A percentile compares a stretch with the other conserved stretches of the same genome.
Conservation (phyloP, 2,329 filamentous ascomycete genomes). For the Helminthosporium solani region DNA sequence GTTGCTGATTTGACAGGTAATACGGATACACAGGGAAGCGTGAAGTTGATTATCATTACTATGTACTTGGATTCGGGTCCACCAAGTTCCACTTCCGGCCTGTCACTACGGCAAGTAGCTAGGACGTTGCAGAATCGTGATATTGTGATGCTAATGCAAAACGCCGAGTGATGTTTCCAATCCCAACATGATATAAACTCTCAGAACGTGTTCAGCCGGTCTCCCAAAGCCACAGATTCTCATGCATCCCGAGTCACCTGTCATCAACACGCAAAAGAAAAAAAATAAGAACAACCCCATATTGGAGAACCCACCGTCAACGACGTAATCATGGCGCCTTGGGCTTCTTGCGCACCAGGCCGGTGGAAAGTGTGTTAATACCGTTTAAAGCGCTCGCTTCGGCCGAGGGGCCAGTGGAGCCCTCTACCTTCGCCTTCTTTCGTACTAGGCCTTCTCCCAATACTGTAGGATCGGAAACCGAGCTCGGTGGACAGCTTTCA, state of each 20-base stretch:
- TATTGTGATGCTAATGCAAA: too few relatives aligned
- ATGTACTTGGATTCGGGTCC: not conserved
- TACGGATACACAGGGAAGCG: not conserved
- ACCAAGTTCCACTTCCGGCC: not conserved
- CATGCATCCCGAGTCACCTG: not conserved
- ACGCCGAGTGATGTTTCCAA: not conserved
- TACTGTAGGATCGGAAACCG: slow-evolving; percentile 11
- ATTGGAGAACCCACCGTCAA: too few relatives aligned
- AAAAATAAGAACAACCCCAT: too few relatives aligned
- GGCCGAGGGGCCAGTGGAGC: slow-evolving; percentile 3
- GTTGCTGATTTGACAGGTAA: not conserved
- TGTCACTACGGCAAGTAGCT: not conserved
- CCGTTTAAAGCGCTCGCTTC: slow-evolving; percentile 15
- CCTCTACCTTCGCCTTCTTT: slow-evolving; percentile 36
- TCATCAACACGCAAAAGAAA: not conserved
- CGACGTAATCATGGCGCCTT: slow-evolving; percentile 22
- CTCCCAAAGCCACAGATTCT: not conserved
- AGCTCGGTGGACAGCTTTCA: slow-evolving; percentile 3
- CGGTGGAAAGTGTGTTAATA: slow-evolving; percentile 31
- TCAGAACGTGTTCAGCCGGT: not conserved
- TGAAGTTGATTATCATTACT: not conserved
- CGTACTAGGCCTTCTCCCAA: slow-evolving; percentile 28
- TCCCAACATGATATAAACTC: not conserved
- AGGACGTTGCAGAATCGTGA: too few relatives aligned
- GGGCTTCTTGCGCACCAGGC: slow-evolving; percentile 39